Conservation (phyloP, 352 stramenopile genomes). For the Lagenidium giganteum region DNA sequence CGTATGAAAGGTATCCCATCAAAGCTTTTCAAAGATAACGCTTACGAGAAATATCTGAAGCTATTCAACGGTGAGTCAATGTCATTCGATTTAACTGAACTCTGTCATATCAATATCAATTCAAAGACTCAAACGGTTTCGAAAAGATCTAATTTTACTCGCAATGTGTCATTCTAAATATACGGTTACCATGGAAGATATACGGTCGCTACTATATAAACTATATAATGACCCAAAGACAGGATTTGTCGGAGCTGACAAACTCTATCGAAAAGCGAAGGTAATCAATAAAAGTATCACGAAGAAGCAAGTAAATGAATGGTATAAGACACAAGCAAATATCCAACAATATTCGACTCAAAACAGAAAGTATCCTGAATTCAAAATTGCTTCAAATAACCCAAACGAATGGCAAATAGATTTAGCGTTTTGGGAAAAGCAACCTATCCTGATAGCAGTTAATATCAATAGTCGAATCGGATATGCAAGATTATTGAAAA, state of each 20-base stretch:
- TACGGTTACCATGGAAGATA: neutral
- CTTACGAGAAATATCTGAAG: slow-evolving; percentile 10
- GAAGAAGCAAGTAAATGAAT: slow-evolving; percentile 5
- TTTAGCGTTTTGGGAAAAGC: slow-evolving; percentile 16
- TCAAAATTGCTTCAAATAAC: slow-evolving; percentile 6
- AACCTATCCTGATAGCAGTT: slow-evolving; percentile 19
- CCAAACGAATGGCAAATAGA: slow-evolving; percentile 20
- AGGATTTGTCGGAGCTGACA: slow-evolving; percentile 9
- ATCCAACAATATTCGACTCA: slow-evolving; percentile 20
- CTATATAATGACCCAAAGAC: slow-evolving; percentile 4
- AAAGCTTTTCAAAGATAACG: slow-evolving; percentile 1
- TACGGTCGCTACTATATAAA: slow-evolving; percentile 7
- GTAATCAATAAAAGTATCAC: slow-evolving; percentile 12
- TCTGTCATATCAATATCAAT: slow-evolving; percentile 9
- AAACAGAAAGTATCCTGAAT: slow-evolving; percentile 1
- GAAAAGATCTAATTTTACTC: slow-evolving; percentile 4
- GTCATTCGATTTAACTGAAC: slow-evolving; percentile 7
- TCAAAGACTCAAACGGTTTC: slow-evolving; percentile 5
- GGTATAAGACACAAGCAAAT: slow-evolving; percentile 10
- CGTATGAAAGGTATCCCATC: slow-evolving; percentile 10
- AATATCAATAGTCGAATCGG: slow-evolving; percentile 30
- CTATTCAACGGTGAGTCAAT: slow-evolving; percentile 4
- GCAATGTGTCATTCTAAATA: slow-evolving; percentile 7
- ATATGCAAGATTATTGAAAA: slow-evolving; percentile 25
- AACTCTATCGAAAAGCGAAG: slow-evolving; percentile 21